These are phyloP conservation scores for Oehlia diaphana DNA, from an alignment of 192 early-diverging fungal species.

Conservation along the genomic window DNA sequence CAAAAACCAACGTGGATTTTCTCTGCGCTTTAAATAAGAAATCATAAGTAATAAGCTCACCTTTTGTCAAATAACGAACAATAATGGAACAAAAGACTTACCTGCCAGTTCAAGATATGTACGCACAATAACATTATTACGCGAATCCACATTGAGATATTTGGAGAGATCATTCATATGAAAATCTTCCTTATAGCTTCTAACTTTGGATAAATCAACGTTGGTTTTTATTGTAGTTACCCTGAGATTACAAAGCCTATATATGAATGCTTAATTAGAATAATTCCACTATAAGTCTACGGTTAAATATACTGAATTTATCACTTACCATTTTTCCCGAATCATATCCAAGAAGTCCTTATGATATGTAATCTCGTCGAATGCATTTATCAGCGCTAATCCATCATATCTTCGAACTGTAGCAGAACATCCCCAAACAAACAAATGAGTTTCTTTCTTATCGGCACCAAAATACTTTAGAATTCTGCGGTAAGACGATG, in stretches of 20 bases:
- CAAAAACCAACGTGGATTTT: slow-evolving; percentile 84
- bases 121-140: slow-evolving; percentile 67
- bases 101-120: slow-evolving; percentile 58
- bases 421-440: slow-evolving; percentile 94
- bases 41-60: too few species aligned
- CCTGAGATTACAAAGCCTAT: slow-evolving; percentile 65
- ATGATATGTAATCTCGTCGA: slow-evolving; percentile 79
- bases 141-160: slow-evolving; percentile 53
- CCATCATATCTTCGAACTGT: slow-evolving; percentile 87
- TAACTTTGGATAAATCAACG: slow-evolving; percentile 51
- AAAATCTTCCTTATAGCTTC: slow-evolving; percentile 63
- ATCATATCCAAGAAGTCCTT: slow-evolving; percentile 82
- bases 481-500: slow-evolving; percentile 71
- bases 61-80: neutral
- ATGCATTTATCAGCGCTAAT: slow-evolving; percentile 59
- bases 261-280: neutral
- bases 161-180: slow-evolving; percentile 49
- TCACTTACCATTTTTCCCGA: slow-evolving; percentile 64
- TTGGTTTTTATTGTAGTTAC: slow-evolving; percentile 67
- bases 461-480: slow-evolving; percentile 66
- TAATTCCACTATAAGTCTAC: neutral
- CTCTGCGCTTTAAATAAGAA: slow-evolving; percentile 34
- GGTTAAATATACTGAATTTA: too few species aligned
- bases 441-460: slow-evolving; percentile 49
- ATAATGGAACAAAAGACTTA: slow-evolving; percentile 21